These are phyloP conservation scores for Fraxinus excelsior DNA, from an alignment of 257 asterid species.

Conservation along the genomic window DNA sequence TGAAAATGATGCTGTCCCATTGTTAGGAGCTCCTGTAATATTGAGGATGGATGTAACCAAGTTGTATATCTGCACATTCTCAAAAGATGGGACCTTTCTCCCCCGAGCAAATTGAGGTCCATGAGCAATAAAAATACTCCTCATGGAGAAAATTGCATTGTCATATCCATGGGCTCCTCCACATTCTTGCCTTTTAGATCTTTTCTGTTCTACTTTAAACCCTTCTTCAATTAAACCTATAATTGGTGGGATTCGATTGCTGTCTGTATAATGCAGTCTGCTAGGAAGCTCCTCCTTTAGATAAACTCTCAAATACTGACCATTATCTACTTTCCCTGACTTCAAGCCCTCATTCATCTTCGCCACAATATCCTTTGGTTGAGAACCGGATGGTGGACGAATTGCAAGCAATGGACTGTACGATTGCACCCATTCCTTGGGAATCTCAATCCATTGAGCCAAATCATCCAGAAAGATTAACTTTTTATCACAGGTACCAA, in stretches of 20 bases:
- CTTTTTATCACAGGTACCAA: conserved; percentile 50
- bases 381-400: conserved; percentile 32
- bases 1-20: conserved; percentile 60
- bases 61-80: conserved; percentile 70
- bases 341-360: conserved; percentile 46
- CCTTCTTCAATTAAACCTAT: conserved; percentile 26
- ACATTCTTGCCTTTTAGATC: conserved; percentile 49
- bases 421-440: conserved; percentile 42
- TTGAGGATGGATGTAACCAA: conserved; percentile 57
- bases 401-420: conserved; percentile 45
- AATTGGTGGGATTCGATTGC: conserved; percentile 24
- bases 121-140: conserved; percentile 70
- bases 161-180: conserved; percentile 88
- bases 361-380: conserved; percentile 36
- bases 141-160: conserved; percentile 71
- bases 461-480: conserved; percentile 46
- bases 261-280: conserved; percentile 24
- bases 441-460: conserved; percentile 41
- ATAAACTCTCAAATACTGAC: conserved; percentile 44
- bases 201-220: conserved; percentile 27
- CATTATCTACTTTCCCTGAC: conserved; percentile 42
- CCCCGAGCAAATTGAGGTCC: conserved; percentile 74
- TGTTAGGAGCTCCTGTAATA: conserved; percentile 63
- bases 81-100: conserved; percentile 61
- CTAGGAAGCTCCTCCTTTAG: conserved; percentile 37